A percentile compares a stretch with the other conserved stretches of the same genome.
Evolutionary conservation across 768 basidiomycete species (phyloP).

Genomic region (Melanogaster broomeanus): DNA sequence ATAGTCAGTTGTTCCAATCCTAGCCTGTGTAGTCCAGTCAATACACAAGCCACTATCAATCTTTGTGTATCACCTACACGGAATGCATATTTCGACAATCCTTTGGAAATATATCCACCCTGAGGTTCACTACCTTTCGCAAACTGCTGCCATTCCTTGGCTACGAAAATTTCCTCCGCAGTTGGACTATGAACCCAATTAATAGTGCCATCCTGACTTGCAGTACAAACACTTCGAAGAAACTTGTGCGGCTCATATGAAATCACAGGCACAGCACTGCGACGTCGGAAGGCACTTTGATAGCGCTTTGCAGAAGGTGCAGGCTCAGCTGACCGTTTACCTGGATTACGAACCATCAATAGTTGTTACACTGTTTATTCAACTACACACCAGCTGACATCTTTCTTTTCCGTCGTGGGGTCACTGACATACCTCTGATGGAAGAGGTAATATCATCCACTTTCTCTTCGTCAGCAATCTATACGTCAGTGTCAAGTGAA

Average conservation of each 20-base stretch:
- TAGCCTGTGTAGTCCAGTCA: neutral
- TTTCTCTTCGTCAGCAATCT: neutral
- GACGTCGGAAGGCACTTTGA: neutral
- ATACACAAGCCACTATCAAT: neutral
- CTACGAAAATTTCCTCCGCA: constrained; percentile 6
- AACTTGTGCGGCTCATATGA: neutral
- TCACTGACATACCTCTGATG: neutral
- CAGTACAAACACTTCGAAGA: neutral
- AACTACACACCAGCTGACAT: neutral
- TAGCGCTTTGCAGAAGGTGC: neutral
- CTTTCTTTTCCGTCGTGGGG: neutral
- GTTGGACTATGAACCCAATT: neutral
- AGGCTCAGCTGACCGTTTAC: neutral
- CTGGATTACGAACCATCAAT: neutral
- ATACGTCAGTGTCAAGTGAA: neutral
- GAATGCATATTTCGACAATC: constrained; percentile 15
- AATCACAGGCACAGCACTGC: neutral
- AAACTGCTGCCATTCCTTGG: constrained; percentile 6
- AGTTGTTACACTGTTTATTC: neutral
- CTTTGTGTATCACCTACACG: too few species aligned
- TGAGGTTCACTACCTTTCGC: neutral
- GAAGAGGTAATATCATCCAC: neutral
- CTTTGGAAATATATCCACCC: constrained; percentile 12
- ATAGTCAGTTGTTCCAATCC: neutral
- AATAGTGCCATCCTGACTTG: neutral